Evolutionary conservation across 2,329 filamentous ascomycete species (phyloP), one percentile per base, ranked within the genome.

Genomic region (Cladosporium sp.): DNA sequence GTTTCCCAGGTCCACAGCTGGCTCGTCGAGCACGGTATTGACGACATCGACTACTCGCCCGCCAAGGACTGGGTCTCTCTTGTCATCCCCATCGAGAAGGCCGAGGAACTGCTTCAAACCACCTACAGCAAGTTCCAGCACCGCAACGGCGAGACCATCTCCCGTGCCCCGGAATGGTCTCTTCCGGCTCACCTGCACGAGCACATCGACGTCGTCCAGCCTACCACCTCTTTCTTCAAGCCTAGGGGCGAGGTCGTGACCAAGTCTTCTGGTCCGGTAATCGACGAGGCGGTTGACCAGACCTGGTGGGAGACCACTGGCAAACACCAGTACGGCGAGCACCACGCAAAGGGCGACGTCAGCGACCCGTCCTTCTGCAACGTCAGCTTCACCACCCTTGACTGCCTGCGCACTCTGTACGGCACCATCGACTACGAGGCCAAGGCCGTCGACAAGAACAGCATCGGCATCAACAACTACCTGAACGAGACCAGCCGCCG

Each of bases 171-270:
- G 1, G 66, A 72, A 38, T 84, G 80, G 80, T 82, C 79, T 41
- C 73, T 84, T 4, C 80, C 81, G 13, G 62, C 60, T 33, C 76
- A 83, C 60, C 70, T 83, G 4, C 79, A 83, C 60, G 70, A 74
- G 45, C 79, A 81, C 60, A 77, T 83, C 56, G 78, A 82, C 60
- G 74, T 77, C 10, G 77, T 83, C 22, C 80, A 83, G 62, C 81
- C 81, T 2, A 83, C 80, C 1, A 83, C 75, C 45, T 79, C 79
- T 0, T 83, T 83, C 69, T 77, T 80, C 64, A 72, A 74, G 60
- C 70, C 59, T 22, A 38, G 42, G 13, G 49, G 46, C n/a, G 46
- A 55, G 16, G 32, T 57, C 10, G 46, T 53, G 11, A 48, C 42
- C 28, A 41, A 54, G 51, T 13, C 19, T 4, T 45, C 42, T 4